Conservation (phyloP, 2,329 filamentous ascomycete genomes). For the Tolypocladium album region DNA sequence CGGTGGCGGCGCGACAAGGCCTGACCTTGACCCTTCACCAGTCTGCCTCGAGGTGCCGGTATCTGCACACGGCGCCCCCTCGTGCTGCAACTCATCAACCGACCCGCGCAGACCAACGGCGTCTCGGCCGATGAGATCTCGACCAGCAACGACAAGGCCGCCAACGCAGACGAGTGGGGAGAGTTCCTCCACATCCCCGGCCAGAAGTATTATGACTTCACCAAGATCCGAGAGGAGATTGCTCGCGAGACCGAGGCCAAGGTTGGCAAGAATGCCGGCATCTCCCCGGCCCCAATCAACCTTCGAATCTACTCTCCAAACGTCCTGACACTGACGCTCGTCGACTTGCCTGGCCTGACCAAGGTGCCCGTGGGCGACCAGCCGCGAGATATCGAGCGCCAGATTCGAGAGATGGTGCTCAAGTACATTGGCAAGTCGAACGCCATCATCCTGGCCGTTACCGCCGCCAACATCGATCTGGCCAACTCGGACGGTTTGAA, state of each 20-base stretch:
- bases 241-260: constrained; percentile 93
- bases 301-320: constrained; percentile 97
- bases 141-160: constrained; percentile 66
- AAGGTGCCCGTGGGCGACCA: constrained; percentile 96
- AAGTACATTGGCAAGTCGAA: constrained; percentile 99
- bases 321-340: constrained; percentile 89
- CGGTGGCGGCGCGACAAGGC: not conserved
- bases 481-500: constrained; percentile 98
- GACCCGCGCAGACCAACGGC: constrained; percentile 64
- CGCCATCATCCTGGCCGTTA: constrained; percentile 94
- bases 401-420: constrained; percentile 95
- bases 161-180: constrained; percentile 94
- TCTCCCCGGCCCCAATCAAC: constrained; percentile 95
- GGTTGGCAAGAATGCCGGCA: constrained; percentile 91
- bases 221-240: constrained; percentile 97
- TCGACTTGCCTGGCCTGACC: constrained; percentile 91
- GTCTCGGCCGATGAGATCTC: constrained; percentile 54
- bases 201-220: constrained; percentile 96
- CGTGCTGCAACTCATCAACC: constrained; percentile 96
- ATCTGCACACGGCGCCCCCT: constrained; percentile 95
- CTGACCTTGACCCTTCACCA: constrained; percentile 26
- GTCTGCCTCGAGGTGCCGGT: constrained; percentile 90
- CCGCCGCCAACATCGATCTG: constrained; percentile 92
- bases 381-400: constrained; percentile 89
- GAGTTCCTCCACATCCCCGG: constrained; percentile 97